Evolutionary conservation across 805 yeast species (phyloP).

Genomic region (Lipomyces orientalis): DNA sequence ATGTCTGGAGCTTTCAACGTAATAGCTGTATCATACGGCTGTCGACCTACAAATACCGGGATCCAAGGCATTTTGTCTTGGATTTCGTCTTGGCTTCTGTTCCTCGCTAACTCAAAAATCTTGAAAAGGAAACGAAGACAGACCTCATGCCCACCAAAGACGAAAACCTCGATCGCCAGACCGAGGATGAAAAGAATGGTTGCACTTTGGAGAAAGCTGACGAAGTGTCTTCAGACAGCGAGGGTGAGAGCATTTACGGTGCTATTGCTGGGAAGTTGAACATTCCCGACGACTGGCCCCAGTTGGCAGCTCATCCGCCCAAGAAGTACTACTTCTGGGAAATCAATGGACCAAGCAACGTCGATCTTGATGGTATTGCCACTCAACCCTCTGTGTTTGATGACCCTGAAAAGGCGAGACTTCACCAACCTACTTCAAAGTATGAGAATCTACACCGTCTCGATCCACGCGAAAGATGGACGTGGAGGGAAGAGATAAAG

Average conservation of each 20-base stretch:
- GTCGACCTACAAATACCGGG: neutral
- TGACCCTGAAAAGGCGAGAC: constrained; percentile 34
- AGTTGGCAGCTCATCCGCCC: constrained; percentile 11
- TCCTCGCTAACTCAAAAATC: neutral
- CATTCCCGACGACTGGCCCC: constrained; percentile 17
- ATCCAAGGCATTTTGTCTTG: neutral
- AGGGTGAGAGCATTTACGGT: constrained; percentile 1
- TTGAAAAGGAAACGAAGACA: neutral
- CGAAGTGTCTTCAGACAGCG: constrained; percentile 11
- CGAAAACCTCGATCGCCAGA: neutral
- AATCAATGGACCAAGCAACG: constrained; percentile 6
- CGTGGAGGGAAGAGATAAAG: constrained; percentile 56
- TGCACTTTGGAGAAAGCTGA: neutral
- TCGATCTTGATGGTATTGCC: constrained; percentile 30
- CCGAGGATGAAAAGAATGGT: neutral
- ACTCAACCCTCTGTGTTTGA: constrained; percentile 38
- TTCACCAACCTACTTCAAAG: constrained; percentile 23
- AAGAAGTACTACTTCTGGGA: constrained; percentile 18
- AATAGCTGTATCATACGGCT: neutral
- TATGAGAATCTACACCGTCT: constrained; percentile 48
- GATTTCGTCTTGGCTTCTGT: neutral
- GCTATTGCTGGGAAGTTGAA: constrained; percentile 11
- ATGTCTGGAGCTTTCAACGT: neutral
- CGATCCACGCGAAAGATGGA: constrained; percentile 67
- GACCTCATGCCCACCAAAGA: neutral